phyloP scores from a whole-genome alignment of 306 rosid species.

The Pyrus betulifolia region DNA sequence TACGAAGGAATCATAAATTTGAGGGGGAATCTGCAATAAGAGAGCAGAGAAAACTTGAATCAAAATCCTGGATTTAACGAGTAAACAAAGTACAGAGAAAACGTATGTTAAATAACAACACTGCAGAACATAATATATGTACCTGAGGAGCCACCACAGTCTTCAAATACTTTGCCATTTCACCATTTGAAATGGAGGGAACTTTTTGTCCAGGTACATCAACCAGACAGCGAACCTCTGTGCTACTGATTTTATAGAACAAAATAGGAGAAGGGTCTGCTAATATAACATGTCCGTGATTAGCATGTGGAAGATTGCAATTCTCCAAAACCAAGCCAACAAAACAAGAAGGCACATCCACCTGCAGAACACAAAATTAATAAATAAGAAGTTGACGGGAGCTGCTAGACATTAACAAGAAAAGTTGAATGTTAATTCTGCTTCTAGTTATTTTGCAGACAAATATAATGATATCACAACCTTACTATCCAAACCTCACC shows the following conservation, averaged over 20 bases:
- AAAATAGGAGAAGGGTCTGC: constrained; percentile 94
- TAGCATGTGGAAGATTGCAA: constrained; percentile 84
- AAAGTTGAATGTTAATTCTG: background rate
- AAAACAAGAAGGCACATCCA: constrained; percentile 87
- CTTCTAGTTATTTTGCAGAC: background rate
- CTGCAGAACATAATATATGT: background rate
- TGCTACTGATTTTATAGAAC: constrained; percentile 84
- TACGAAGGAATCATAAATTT: constrained; percentile 59
- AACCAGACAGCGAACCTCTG: constrained; percentile 91
- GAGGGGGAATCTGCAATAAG: constrained; percentile 59
- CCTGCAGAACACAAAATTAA: constrained; percentile 40
- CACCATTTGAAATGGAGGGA: constrained; percentile 90
- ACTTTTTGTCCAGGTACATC: constrained; percentile 94
- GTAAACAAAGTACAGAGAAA: background rate
- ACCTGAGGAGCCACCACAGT: constrained; percentile 87
- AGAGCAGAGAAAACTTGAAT: background rate
- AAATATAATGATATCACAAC: constrained; percentile 1
- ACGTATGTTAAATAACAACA: background rate
- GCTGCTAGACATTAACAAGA: background rate
- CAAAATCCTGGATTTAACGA: background rate
- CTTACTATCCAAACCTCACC: constrained; percentile 37
- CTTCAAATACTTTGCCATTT: constrained; percentile 83
- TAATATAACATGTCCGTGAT: constrained; percentile 79
- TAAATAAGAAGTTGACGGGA: background rate
- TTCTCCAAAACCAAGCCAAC: constrained; percentile 81